These are phyloP conservation scores for Wickerhamiella infanticola DNA, from an alignment of 1,139 yeast genomes.

Conservation along the genomic window DNA sequence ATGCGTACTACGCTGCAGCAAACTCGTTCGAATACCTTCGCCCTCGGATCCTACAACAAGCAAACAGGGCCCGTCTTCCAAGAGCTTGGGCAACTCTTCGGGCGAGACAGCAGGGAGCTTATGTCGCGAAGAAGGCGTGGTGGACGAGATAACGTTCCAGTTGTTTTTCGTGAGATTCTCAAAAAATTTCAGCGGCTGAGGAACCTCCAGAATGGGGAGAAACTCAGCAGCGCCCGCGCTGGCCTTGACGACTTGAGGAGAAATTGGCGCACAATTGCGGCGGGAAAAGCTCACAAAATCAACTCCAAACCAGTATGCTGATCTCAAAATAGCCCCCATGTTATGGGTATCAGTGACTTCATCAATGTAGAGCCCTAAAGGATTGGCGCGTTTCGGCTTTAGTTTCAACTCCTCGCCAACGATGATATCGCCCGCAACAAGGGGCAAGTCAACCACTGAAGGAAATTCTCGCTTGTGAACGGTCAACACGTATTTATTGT, in stretches of 20 bases:
- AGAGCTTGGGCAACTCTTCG: constrained; percentile 26
- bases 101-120: constrained; percentile 27
- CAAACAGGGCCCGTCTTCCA: constrained; percentile 41
- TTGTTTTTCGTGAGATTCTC: constrained; percentile 39
- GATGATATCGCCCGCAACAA: background rate
- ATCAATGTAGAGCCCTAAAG: constrained; percentile 65
- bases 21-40: constrained; percentile 54
- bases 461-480: constrained; percentile 9
- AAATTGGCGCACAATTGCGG: constrained; percentile 55
- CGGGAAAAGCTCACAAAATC: constrained; percentile 64
- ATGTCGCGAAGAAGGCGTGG: constrained; percentile 5
- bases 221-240: constrained; percentile 82
- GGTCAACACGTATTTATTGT: constrained; percentile 51
- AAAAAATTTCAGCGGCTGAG: constrained; percentile 47
- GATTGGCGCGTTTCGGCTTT: constrained; percentile 25
- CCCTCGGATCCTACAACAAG: constrained; percentile 81
- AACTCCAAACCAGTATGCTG: constrained; percentile 72
- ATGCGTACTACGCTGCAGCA: constrained; percentile 49
- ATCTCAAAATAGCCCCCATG: constrained; percentile 70
- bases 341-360: constrained; percentile 85
- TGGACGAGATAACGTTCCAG: constrained; percentile 64
- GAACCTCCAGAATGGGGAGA: constrained; percentile 42
- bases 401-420: background rate
- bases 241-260: constrained; percentile 67
- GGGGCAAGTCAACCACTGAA: background rate